These are phyloP conservation scores for Coelastrella sp. DNA, from an alignment of 139 green algal genomes.

Conservation along the genomic window DNA sequence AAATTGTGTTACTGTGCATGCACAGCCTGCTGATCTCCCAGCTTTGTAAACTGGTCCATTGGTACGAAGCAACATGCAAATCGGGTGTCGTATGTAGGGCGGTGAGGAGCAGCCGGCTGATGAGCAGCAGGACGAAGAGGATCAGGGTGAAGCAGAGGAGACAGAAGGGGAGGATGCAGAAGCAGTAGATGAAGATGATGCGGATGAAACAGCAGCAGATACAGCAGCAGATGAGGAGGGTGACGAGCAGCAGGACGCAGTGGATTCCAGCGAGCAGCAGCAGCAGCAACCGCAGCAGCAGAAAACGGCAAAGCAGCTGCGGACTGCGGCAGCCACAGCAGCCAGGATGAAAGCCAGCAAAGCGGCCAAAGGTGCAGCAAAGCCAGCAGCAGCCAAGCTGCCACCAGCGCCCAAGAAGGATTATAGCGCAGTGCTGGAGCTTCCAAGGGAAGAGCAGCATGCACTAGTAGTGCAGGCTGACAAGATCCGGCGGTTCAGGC, in stretches of 20 bases:
- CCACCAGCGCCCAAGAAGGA: conserved; percentile 4
- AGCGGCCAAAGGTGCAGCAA: conserved; percentile 3
- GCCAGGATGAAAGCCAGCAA: neutral
- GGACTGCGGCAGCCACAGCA: neutral
- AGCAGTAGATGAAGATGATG: conserved; percentile 25
- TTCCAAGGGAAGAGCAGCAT: conserved; percentile 7
- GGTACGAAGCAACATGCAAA: too few species aligned
- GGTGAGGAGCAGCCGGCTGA: neutral
- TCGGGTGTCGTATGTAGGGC: neutral
- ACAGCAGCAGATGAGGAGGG: neutral
- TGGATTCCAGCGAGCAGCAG: neutral
- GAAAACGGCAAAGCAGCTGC: neutral
- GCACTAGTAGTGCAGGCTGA: neutral
- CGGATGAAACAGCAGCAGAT: neutral
- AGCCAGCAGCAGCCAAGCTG: neutral
- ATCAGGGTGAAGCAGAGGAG: neutral
- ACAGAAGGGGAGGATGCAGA: neutral
- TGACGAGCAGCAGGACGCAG: neutral
- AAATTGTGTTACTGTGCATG: too few species aligned
- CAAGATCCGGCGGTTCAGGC: conserved; percentile 3
- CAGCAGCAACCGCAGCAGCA: conserved; percentile 18
- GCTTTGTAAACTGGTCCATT: too few species aligned
- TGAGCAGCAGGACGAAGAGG: conserved; percentile 18
- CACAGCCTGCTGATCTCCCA: too few species aligned
- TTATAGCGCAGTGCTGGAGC: neutral